Evolutionary conservation across 1,284 basidiomycete species (phyloP), one percentile per base, ranked within the genome.

Genomic region (Gastroboletus turbinatus): DNA sequence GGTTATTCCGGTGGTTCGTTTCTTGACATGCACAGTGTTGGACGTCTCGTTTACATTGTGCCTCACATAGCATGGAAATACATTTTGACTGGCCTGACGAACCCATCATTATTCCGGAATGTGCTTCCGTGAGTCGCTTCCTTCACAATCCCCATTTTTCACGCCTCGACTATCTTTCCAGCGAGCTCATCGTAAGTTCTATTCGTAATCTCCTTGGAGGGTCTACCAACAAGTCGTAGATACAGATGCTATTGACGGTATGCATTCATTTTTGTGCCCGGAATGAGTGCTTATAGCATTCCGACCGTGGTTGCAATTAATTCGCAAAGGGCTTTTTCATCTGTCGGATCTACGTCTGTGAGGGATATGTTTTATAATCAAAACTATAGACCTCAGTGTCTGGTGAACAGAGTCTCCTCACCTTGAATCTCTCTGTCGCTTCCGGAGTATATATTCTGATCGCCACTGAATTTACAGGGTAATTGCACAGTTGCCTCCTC

Each of bases 251-350:
- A 11, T 2, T 50, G 10, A 59, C 40, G 19, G 59, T 60, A 47
- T 4, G 8, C 13, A 9, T 14, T 1, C 27, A 2, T 9, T 27
- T 11, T 29, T 32, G 11, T 17, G 13, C 5, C 1, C 0, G 4
- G 19, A 29, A 30, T 9, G 9, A 32, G 8, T 13, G 21, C 23
- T 62, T 23, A 65, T 8, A 14, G 8, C 5, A 9, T 46, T 5
- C 13, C 67, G 65, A 10, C 11, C 6, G 0, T 55, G n/a, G 43
- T 47, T 21, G 35, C 57, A 19, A 16, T 61, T n/a, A 7, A 5
- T 17, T 53, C 60, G 2, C 63, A 67, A 30, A 52, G 51, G 0
- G n/a, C n/a, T 63, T 53, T 46, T 65, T 63, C 17, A 25, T 63
- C 11, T 30, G 57, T 33, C 52, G 64, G 16, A 42, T 63, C 13